Evolutionary conservation across 176 grass and related monocot genomes (phyloP).

Genomic region (Calamus simplicifolius): DNA sequence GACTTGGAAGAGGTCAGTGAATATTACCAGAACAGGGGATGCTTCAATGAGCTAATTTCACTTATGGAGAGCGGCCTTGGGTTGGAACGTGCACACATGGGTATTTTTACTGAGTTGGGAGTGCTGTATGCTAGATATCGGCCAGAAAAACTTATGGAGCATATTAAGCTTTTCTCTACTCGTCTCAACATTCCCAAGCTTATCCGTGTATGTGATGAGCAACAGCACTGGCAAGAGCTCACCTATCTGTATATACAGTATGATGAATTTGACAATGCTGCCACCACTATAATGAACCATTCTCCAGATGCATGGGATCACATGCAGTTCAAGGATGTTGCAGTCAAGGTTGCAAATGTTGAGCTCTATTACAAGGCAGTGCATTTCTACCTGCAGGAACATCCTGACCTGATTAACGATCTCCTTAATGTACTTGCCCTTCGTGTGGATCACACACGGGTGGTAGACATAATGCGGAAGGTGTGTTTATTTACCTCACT

Average conservation of each 20-base stretch:
- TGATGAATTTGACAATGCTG: slow-evolving; percentile 46
- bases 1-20: slow-evolving; percentile 44
- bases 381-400: slow-evolving; percentile 95
- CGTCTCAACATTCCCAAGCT: slow-evolving; percentile 94
- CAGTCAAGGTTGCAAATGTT: slow-evolving; percentile 91
- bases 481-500: neutral
- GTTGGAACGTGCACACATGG: slow-evolving; percentile 62
- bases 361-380: slow-evolving; percentile 97
- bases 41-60: slow-evolving; percentile 40
- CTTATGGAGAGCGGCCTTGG: slow-evolving; percentile 47
- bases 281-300: neutral
- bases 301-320: slow-evolving; percentile 9
- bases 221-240: slow-evolving; percentile 97
- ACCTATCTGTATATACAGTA: slow-evolving; percentile 94
- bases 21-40: slow-evolving; percentile 44
- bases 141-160: neutral
- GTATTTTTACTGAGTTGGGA: slow-evolving; percentile 1
- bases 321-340: slow-evolving; percentile 13
- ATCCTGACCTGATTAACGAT: slow-evolving; percentile 96
- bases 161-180: slow-evolving; percentile 23
- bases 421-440: slow-evolving; percentile 89
- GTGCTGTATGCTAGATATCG: neutral
- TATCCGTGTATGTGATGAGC: slow-evolving; percentile 88
- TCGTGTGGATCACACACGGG: slow-evolving; percentile 84
- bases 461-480: slow-evolving; percentile 28